Evolutionary conservation across 805 yeast genomes (phyloP).

Genomic region (Ogataea neopini): DNA sequence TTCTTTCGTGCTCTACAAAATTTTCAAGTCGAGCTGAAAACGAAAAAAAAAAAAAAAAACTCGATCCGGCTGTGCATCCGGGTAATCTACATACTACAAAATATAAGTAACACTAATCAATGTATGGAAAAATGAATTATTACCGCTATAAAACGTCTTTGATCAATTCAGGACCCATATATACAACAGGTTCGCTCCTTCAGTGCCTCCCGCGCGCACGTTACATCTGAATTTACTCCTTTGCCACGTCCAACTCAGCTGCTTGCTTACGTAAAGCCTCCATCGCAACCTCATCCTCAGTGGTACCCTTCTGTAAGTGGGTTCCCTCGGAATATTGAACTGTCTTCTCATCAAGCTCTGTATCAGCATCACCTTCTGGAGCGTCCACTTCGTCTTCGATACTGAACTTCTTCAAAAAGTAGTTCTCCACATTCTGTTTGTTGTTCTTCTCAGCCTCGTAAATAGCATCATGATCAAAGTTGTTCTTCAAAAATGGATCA

Average conservation of each 20-base stretch:
- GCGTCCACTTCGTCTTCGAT: constrained; percentile 56
- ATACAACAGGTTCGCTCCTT: neutral
- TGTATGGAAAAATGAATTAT: neutral
- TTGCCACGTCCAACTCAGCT: constrained; percentile 17
- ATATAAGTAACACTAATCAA: neutral
- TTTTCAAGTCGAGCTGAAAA: constrained; percentile 8
- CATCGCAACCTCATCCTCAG: constrained; percentile 45
- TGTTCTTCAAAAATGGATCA: constrained; percentile 78
- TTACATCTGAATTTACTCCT: neutral
- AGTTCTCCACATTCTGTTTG: constrained; percentile 74
- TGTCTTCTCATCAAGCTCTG: constrained; percentile 27
- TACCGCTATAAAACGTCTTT: constrained; percentile 1
- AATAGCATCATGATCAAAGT: constrained; percentile 76
- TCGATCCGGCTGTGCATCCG: constrained; percentile 7
- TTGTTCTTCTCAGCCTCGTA: constrained; percentile 85
- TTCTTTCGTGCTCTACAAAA: constrained; percentile 15
- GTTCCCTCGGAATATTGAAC: constrained; percentile 49
- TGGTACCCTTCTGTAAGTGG: constrained; percentile 50
- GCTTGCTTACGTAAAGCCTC: constrained; percentile 35
- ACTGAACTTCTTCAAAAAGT: constrained; percentile 70
- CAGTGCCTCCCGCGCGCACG: neutral
- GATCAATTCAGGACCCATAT: neutral
- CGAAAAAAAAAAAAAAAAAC: neutral
- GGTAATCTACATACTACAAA: constrained; percentile 10
- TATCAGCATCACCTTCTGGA: neutral